Conservation (phyloP, 1,284 basidiomycete genomes). For the Neolentinus lepideus region DNA sequence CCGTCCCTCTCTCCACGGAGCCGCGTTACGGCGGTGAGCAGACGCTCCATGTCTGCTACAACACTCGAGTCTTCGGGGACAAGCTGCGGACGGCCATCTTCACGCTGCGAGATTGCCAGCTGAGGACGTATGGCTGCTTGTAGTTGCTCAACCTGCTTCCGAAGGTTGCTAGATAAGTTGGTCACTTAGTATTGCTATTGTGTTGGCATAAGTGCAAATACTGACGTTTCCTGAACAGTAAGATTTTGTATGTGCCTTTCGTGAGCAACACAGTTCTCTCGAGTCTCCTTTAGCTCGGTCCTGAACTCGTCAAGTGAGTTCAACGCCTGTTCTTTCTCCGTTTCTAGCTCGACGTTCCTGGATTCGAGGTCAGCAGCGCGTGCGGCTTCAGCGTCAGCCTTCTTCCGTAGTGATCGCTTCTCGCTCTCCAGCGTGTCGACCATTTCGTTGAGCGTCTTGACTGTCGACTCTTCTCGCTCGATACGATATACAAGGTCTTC, state of each 20-base stretch:
- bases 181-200: neutral
- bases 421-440: slow-evolving; percentile 32
- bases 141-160: neutral
- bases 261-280: neutral
- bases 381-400: slow-evolving; percentile 35
- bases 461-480: slow-evolving; percentile 60
- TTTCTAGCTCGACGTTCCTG: slow-evolving; percentile 27
- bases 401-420: slow-evolving; percentile 30
- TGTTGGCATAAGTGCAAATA: neutral
- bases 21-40: slow-evolving; percentile 57
- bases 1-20: slow-evolving; percentile 66
- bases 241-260: neutral
- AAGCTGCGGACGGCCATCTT: neutral
- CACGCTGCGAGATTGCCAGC: neutral
- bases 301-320: slow-evolving; percentile 27
- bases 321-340: slow-evolving; percentile 40
- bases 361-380: slow-evolving; percentile 27
- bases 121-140: neutral
- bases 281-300: neutral
- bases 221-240: neutral
- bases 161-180: slow-evolving; percentile 1
- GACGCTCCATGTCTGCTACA: slow-evolving; percentile 37
- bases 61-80: slow-evolving; percentile 5
- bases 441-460: slow-evolving; percentile 40
- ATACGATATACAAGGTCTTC: slow-evolving; percentile 50